phyloP scores from a whole-genome alignment of 139 green algal genomes.

The Dunaliella primolecta region DNA sequence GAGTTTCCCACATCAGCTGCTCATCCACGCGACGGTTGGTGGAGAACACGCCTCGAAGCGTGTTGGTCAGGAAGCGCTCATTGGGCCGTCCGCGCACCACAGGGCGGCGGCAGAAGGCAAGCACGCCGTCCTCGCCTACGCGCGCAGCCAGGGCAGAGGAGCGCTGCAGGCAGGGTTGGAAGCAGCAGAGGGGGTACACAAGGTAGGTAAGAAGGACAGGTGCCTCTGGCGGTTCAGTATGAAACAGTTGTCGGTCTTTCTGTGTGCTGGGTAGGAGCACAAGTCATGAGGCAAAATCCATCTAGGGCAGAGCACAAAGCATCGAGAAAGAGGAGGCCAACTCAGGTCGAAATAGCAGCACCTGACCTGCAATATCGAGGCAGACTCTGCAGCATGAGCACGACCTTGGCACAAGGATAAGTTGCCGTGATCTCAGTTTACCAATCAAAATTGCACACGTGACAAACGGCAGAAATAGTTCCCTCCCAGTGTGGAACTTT shows the following conservation, averaged over 20 bases:
- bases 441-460: too few species aligned
- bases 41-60: conserved; percentile 48
- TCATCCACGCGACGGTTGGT: conserved; percentile 57
- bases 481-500: too few species aligned
- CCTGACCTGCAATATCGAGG: conserved; percentile 14
- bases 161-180: conserved; percentile 7
- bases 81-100: conserved; percentile 57
- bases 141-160: conserved; percentile 37
- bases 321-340: background rate
- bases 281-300: background rate
- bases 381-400: too few species aligned
- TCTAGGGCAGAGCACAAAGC: background rate
- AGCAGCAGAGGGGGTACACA: background rate
- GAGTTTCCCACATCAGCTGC: conserved; percentile 54
- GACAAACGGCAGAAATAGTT: too few species aligned
- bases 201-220: background rate
- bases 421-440: too few species aligned
- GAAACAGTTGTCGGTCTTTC: background rate
- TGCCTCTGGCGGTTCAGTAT: background rate
- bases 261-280: background rate
- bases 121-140: conserved; percentile 40
- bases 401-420: too few species aligned
- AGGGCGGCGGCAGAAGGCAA: conserved; percentile 44
- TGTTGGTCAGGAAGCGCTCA: conserved; percentile 70
- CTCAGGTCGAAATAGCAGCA: background rate